Percentiles rank a stretch among this genome's conserved stretches.
These are phyloP conservation scores for Cucurbita argyrosperma DNA, from an alignment of 306 rosid species.

Conservation along the genomic window DNA sequence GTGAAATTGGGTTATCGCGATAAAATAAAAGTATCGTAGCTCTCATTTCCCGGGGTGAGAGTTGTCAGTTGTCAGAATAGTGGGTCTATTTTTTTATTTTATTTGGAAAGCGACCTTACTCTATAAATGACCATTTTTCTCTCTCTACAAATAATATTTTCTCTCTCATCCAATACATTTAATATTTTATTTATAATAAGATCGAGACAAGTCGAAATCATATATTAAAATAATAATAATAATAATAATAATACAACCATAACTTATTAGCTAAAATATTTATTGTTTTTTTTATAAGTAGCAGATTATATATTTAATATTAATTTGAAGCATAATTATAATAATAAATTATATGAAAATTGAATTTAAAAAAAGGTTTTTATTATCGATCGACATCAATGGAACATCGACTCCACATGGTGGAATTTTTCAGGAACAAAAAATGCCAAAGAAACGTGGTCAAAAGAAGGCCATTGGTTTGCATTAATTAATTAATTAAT, in stretches of 20 bases:
- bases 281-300: too few relatives aligned
- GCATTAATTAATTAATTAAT: background rate
- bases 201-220: background rate
- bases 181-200: background rate
- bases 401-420: background rate
- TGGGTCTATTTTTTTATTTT: conserved; percentile 1
- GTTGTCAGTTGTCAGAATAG: conserved; percentile 2
- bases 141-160: background rate
- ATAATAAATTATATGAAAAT: background rate
- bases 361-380: background rate
- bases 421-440: background rate
- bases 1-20: background rate
- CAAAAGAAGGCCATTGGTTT: conserved; percentile 3
- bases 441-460: conserved; percentile 2
- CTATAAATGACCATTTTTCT: background rate
- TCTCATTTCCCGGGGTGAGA: background rate
- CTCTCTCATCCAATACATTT: background rate
- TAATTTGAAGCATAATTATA: too few relatives aligned
- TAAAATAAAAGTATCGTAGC: background rate
- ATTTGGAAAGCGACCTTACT: conserved; percentile 2
- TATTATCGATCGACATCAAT: background rate
- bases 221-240: background rate
- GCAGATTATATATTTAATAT: too few relatives aligned
- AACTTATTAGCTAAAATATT: too few relatives aligned
- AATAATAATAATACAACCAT: too few relatives aligned